Conservation (phyloP, 73 alveolate species). For the Uronychia binucleata region DNA sequence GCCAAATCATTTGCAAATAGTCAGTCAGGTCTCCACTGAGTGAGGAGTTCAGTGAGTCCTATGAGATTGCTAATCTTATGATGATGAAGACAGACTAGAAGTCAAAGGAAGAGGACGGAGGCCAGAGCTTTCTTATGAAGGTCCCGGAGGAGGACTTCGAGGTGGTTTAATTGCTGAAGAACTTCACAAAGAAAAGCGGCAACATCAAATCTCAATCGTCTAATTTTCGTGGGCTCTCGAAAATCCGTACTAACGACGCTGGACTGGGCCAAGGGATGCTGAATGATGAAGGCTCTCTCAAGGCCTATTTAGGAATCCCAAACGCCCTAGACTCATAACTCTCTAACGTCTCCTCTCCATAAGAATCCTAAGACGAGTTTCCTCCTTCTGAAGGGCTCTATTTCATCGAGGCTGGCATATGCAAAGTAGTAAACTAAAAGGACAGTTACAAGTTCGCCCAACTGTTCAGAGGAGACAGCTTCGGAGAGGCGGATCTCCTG, state of each 20-base stretch:
- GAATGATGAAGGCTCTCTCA: no score
- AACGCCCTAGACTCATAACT: no score
- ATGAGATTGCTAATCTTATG: not conserved
- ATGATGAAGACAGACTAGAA: not conserved
- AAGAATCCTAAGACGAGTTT: not conserved
- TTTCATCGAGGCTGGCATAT: not conserved
- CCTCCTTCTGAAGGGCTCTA: not conserved
- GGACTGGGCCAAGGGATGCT: no score
- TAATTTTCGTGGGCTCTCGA: no score
- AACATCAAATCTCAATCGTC: no score
- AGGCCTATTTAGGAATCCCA: no score
- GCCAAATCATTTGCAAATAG: not conserved
- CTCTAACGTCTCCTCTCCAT: no score
- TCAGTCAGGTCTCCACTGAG: not conserved
- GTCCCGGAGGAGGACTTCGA: not conserved
- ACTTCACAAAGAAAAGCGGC: not conserved
- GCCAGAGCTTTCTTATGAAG: not conserved
- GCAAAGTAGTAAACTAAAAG: not conserved
- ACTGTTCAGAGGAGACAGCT: not conserved
- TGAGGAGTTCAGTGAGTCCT: not conserved
- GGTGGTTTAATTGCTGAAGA: not conserved
- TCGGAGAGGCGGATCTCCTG: not conserved
- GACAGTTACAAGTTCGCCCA: not conserved
- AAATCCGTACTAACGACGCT: no score
- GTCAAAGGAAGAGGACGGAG: not conserved